phyloP scores from a whole-genome alignment of 257 asterid genomes.

The Plantago ovata region DNA sequence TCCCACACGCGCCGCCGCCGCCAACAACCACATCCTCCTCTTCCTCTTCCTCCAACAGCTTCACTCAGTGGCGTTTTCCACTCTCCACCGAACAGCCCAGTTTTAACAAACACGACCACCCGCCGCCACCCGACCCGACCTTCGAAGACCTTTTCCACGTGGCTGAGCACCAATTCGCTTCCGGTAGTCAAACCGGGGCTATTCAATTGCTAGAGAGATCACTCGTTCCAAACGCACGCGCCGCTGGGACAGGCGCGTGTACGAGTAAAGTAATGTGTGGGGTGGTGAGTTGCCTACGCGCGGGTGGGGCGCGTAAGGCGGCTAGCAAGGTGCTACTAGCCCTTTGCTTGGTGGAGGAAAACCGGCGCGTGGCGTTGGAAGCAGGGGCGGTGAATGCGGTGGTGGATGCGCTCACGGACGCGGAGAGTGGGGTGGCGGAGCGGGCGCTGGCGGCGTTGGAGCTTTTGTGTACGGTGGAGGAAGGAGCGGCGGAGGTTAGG shows the following conservation, averaged over 20 bases:
- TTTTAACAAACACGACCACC: slow-evolving; percentile 24
- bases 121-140: slow-evolving; percentile 27
- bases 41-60: slow-evolving; percentile 79
- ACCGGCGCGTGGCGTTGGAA: slow-evolving; percentile 63
- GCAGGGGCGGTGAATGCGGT: slow-evolving; percentile 66
- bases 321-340: slow-evolving; percentile 73
- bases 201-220: slow-evolving; percentile 55
- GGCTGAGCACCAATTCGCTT: slow-evolving; percentile 50
- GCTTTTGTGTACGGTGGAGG: slow-evolving; percentile 64
- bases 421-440: slow-evolving; percentile 63
- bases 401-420: slow-evolving; percentile 66
- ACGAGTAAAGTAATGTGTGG: slow-evolving; percentile 48
- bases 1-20: slow-evolving; percentile 31
- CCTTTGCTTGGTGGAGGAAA: slow-evolving; percentile 54
- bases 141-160: slow-evolving; percentile 54
- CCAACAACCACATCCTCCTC: slow-evolving; percentile 49
- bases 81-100: slow-evolving; percentile 40
- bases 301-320: slow-evolving; percentile 40
- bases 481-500: slow-evolving; percentile 74
- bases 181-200: slow-evolving; percentile 49
- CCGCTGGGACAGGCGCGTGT: slow-evolving; percentile 36
- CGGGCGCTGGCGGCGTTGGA: slow-evolving; percentile 71
- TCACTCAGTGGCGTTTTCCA: slow-evolving; percentile 79
- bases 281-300: slow-evolving; percentile 53
- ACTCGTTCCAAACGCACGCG: slow-evolving; percentile 55